Evolutionary conservation across 495 filamentous ascomycete genomes (phyloP), one percentile per base, ranked within the genome.

Genomic region (Pyrenopolyporus hunteri): DNA sequence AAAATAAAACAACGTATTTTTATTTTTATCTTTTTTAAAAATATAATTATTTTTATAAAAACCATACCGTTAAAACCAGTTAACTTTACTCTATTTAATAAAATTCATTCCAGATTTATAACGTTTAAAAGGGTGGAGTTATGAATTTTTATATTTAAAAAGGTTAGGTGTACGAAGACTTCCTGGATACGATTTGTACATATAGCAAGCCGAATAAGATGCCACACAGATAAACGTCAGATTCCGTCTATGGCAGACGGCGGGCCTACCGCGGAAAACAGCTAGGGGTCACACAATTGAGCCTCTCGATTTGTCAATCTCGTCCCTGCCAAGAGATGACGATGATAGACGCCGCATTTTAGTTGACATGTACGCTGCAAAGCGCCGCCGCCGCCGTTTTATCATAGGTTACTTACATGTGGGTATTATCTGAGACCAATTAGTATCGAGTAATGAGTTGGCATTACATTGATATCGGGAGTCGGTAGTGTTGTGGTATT

Each of bases 401-500:
- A 26, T 54, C 45, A 64, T 64, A 64, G 61, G 61, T 58, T 50
- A 17, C 55, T 58, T 10, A 2, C 7, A 53, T 62, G 51, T 40
- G 42, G 46, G 46, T n/a, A 33, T 61, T 66, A 66, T 66, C 63
- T 62, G 40, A 62, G 42, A 46, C 63, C 57, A 66, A 66, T 66
- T 66, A 45, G 51, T 59, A 42, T 50, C 28, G 17, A 43, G 49
- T 45, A 59, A 56, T 65, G 62, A 65, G 55, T 52, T 65, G 56
- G 49, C 55, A 50, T 49, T 64, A 55, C 62, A 50, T 55, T 49
- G 39, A 46, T 65, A 59, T 32, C 26, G 32, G 23, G 49, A 51
- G 28, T 11, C 17, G 42, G 46, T 11, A 11, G 52, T 42, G 26
- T 31, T 54, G 42, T 45, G 42, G 17, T 55, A 59, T 64, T 54